Evolutionary conservation across 2,329 filamentous ascomycete species (phyloP).

Genomic region (Cryphonectria radicalis): DNA sequence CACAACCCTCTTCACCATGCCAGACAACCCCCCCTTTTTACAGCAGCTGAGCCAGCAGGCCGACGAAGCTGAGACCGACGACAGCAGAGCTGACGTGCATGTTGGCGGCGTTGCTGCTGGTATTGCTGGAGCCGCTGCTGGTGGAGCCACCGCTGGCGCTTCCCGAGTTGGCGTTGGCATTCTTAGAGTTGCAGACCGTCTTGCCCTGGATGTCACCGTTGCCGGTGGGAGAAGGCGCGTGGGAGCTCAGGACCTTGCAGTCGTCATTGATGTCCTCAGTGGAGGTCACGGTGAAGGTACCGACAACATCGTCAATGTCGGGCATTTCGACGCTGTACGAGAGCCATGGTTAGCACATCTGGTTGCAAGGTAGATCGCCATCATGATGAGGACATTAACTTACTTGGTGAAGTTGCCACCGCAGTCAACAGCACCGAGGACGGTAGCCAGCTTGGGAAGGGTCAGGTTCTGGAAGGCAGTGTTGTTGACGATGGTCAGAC

Average conservation of each 20-base stretch:
- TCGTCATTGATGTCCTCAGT: conserved; percentile 63
- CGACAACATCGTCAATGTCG: conserved; percentile 67
- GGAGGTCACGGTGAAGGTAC: conserved; percentile 71
- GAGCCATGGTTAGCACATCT: conserved; percentile 37
- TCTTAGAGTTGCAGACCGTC: conserved; percentile 55
- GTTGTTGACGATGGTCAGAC: conserved; percentile 90
- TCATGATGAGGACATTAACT: conserved; percentile 43
- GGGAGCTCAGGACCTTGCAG: conserved; percentile 58
- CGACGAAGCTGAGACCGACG: conserved; percentile 52
- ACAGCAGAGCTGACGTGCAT: conserved; percentile 52
- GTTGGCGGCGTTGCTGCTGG: conserved; percentile 47
- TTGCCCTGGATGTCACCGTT: conserved; percentile 53
- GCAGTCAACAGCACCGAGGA: conserved; percentile 83
- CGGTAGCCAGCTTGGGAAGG: conserved; percentile 69
- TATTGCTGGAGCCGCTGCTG: conserved; percentile 35
- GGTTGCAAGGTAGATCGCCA: background rate
- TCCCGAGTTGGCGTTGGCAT: conserved; percentile 57
- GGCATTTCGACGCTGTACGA: conserved; percentile 69
- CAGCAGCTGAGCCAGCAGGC: conserved; percentile 55
- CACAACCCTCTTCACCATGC: conserved; percentile 15
- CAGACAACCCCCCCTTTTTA: conserved; percentile 43
- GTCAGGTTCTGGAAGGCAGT: conserved; percentile 68
- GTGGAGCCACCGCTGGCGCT: conserved; percentile 40
- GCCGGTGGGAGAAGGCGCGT: conserved; percentile 43
- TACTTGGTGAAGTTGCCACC: conserved; percentile 83